Percentiles rank a stretch among this genome's conserved stretches.
phyloP scores from a whole-genome alignment of 2,329 filamentous ascomycete species.

The Pseudonectria buxi region DNA sequence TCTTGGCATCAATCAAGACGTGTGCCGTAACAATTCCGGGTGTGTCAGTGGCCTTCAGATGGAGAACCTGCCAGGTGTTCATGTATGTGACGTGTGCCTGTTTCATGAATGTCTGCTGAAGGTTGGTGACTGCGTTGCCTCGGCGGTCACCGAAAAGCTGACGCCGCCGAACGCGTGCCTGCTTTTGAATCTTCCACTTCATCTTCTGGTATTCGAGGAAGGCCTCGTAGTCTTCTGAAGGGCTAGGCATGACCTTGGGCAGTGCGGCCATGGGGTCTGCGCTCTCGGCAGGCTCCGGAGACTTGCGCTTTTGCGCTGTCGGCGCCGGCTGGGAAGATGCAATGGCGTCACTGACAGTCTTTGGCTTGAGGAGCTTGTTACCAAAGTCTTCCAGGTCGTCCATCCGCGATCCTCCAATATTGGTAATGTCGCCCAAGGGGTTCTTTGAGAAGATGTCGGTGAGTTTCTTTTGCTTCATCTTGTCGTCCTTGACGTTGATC shows the following conservation, averaged over 20 bases:
- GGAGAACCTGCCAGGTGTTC: conserved; percentile 90
- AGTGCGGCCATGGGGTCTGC: conserved; percentile 75
- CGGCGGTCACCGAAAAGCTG: conserved; percentile 89
- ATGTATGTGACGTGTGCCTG: conserved; percentile 87
- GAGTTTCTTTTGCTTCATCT: conserved; percentile 97
- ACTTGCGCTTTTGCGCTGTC: conserved; percentile 62
- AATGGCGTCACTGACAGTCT: conserved; percentile 47
- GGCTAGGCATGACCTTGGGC: conserved; percentile 75
- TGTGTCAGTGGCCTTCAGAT: conserved; percentile 73
- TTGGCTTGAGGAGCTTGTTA: conserved; percentile 58
- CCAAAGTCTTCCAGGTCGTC: conserved; percentile 80
- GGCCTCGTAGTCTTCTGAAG: conserved; percentile 77
- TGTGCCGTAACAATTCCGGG: conserved; percentile 84
- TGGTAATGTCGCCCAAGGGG: conserved; percentile 65
- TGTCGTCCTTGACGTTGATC: conserved; percentile 93
- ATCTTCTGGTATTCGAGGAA: conserved; percentile 94
- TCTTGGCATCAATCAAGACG: conserved; percentile 86
- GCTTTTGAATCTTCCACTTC: conserved; percentile 98
- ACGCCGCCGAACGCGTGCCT: conserved; percentile 74
- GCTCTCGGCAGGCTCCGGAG: conserved; percentile 59
- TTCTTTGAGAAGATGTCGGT: conserved; percentile 77
- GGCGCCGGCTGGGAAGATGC: conserved; percentile 47
- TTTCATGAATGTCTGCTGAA: conserved; percentile 73
- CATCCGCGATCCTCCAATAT: conserved; percentile 50
- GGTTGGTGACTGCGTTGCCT: conserved; percentile 41